Evolutionary conservation across 2,329 filamentous ascomycete species (phyloP).

Genomic region (Chrysoporthe puriensis): DNA sequence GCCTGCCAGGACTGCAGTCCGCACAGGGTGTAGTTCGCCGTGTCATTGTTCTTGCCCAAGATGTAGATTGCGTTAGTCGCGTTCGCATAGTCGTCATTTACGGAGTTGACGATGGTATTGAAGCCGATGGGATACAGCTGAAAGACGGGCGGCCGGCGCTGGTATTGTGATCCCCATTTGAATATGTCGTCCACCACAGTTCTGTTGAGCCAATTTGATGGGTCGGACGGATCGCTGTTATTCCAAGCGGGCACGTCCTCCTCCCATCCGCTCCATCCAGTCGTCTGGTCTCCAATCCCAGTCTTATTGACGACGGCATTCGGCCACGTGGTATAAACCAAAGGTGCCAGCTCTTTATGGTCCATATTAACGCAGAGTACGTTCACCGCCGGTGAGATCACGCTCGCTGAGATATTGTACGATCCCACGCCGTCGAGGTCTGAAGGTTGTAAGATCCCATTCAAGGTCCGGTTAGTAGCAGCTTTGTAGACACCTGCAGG

Average conservation of each 20-base stretch:
- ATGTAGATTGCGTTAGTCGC: constrained; percentile 64
- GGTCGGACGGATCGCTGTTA: constrained; percentile 12
- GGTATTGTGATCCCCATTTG: constrained; percentile 60
- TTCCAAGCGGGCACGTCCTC: constrained; percentile 41
- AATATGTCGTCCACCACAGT: constrained; percentile 73
- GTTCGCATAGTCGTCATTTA: constrained; percentile 33
- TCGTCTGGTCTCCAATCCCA: constrained; percentile 34
- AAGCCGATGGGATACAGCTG: constrained; percentile 59
- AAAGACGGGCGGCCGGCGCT: constrained; percentile 58
- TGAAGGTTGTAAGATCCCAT: constrained; percentile 71
- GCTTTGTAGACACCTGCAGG: constrained; percentile 62
- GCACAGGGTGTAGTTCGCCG: constrained; percentile 67
- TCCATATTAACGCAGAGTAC: constrained; percentile 73
- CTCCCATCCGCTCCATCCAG: constrained; percentile 43
- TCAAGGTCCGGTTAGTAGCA: constrained; percentile 58
- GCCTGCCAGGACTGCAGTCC: constrained; percentile 66
- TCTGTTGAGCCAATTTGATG: constrained; percentile 51
- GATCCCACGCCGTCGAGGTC: constrained; percentile 68
- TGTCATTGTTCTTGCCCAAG: constrained; percentile 53
- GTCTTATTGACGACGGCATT: constrained; percentile 41
- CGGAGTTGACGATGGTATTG: constrained; percentile 68
- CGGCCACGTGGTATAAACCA: constrained; percentile 68
- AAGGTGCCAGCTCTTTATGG: constrained; percentile 59
- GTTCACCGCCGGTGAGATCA: constrained; percentile 72
- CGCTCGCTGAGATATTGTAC: constrained; percentile 69